Conservation (phyloP, 1,139 yeast species). For the Saccharomycopsis phalli region DNA sequence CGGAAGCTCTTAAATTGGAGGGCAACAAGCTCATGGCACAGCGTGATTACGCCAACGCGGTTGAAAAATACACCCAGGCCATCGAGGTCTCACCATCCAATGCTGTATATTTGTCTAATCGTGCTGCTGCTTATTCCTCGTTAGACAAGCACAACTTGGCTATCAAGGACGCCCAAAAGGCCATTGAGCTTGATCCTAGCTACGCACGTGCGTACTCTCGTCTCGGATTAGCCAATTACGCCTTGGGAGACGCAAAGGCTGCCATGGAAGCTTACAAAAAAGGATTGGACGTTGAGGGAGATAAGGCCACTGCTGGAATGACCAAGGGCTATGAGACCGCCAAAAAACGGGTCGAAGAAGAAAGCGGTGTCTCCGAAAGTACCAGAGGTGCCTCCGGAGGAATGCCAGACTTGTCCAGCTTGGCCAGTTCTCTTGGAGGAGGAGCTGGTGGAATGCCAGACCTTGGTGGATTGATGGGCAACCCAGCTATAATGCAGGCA, state of each 20-base stretch:
- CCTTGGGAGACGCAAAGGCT: slow-evolving; percentile 81
- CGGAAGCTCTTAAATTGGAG: slow-evolving; percentile 75
- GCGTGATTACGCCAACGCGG: slow-evolving; percentile 60
- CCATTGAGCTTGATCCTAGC: slow-evolving; percentile 66
- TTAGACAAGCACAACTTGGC: slow-evolving; percentile 68
- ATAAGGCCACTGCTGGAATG: slow-evolving; percentile 80
- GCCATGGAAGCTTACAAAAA: slow-evolving; percentile 84
- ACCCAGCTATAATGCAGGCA: slow-evolving; percentile 87
- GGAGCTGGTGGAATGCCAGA: slow-evolving; percentile 57
- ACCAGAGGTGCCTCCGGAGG: slow-evolving; percentile 45
- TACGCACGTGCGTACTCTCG: slow-evolving; percentile 94
- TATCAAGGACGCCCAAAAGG: slow-evolving; percentile 71
- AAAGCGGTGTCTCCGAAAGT: slow-evolving; percentile 29
- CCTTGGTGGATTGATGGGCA: slow-evolving; percentile 59
- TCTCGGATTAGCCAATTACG: slow-evolving; percentile 86
- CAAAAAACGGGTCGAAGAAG: slow-evolving; percentile 69
- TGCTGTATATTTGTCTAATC: slow-evolving; percentile 81
- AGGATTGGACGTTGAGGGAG: slow-evolving; percentile 86
- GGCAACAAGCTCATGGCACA: slow-evolving; percentile 92
- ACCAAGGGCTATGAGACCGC: slow-evolving; percentile 90
- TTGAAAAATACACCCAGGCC: slow-evolving; percentile 76
- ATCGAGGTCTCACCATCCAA: slow-evolving; percentile 60
- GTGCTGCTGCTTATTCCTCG: slow-evolving; percentile 96
- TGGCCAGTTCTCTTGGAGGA: slow-evolving; percentile 47
- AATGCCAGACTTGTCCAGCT: slow-evolving; percentile 56